These are phyloP conservation scores for Alternaria hordeiaustralica DNA, from an alignment of 2,329 filamentous ascomycete species.

Conservation along the genomic window DNA sequence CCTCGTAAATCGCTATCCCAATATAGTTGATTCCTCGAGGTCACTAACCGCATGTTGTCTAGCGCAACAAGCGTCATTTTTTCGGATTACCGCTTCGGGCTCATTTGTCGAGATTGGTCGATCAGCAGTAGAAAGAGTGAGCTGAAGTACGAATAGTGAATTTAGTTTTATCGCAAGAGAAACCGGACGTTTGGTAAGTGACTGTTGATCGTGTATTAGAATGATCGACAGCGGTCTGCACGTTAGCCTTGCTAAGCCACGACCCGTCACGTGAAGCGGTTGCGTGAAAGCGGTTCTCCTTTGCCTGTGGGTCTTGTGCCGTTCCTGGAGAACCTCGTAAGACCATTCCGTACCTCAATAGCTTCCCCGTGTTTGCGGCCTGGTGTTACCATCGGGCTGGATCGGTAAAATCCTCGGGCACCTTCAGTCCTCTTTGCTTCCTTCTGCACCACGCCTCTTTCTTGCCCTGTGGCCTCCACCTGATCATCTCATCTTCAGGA, in stretches of 20 bases:
- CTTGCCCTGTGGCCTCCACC: neutral
- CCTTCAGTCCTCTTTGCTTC: neutral
- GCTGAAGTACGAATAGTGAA: neutral
- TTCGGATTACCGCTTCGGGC: neutral
- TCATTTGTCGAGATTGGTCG: neutral
- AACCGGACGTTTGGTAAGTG: neutral
- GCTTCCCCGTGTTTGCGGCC: neutral
- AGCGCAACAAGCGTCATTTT: neutral
- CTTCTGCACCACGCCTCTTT: neutral
- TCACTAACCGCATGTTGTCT: neutral
- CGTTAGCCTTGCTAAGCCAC: neutral
- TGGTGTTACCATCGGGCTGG: neutral
- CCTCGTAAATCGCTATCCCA: neutral
- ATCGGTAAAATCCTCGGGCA: neutral
- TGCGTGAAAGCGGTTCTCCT: neutral
- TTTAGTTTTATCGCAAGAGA: neutral
- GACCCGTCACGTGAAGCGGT: neutral
- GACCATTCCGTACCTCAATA: neutral
- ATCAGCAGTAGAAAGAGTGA: neutral
- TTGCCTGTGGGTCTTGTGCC: neutral
- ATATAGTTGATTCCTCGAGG: neutral
- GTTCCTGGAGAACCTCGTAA: neutral
- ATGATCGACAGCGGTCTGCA: neutral
- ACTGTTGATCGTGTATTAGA: neutral
- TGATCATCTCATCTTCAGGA: neutral